A percentile compares a stretch with the other conserved stretches of the same genome.
These are phyloP conservation scores for Aspergillus uvarum DNA, from an alignment of 2,329 filamentous ascomycete species.

Conservation along the genomic window DNA sequence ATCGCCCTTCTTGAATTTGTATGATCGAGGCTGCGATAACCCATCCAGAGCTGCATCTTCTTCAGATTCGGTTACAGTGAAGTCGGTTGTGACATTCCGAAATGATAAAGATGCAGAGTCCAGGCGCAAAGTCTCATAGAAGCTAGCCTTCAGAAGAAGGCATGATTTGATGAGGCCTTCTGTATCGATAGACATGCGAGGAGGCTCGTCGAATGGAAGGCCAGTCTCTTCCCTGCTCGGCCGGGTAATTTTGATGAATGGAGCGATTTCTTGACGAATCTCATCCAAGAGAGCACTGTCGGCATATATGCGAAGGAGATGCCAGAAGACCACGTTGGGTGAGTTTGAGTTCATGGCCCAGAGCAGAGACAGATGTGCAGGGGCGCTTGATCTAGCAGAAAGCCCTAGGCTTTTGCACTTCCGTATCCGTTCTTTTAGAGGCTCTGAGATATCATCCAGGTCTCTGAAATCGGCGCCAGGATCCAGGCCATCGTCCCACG, in stretches of 20 bases:
- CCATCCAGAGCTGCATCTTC: constrained; percentile 37
- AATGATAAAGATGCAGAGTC: constrained; percentile 46
- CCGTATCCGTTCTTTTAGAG: constrained; percentile 45
- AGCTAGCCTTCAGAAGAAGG: constrained; percentile 47
- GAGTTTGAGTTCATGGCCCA: constrained; percentile 58
- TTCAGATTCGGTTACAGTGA: constrained; percentile 41
- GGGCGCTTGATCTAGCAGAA: constrained; percentile 38
- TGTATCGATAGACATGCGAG: constrained; percentile 43
- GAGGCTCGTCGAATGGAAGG: constrained; percentile 45
- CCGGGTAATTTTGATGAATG: constrained; percentile 41
- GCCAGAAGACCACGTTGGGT: constrained; percentile 54
- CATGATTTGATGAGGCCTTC: constrained; percentile 46
- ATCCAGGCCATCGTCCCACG: constrained; percentile 43
- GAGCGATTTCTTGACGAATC: constrained; percentile 48
- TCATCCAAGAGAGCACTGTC: constrained; percentile 42
- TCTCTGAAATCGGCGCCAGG: constrained; percentile 48
- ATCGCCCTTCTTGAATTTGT: constrained; percentile 44
- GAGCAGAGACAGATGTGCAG: constrained; percentile 50
- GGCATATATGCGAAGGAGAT: constrained; percentile 48
- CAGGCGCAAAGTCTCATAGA: constrained; percentile 49
- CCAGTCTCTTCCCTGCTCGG: constrained; percentile 39
- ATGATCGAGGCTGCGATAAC: constrained; percentile 35
- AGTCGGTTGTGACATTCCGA: constrained; percentile 39
- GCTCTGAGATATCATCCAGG: constrained; percentile 49
- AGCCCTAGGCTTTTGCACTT: constrained; percentile 41